Evolutionary conservation across 2,329 filamentous ascomycete genomes (phyloP).

Genomic region (Rasamsonia emersonii): DNA sequence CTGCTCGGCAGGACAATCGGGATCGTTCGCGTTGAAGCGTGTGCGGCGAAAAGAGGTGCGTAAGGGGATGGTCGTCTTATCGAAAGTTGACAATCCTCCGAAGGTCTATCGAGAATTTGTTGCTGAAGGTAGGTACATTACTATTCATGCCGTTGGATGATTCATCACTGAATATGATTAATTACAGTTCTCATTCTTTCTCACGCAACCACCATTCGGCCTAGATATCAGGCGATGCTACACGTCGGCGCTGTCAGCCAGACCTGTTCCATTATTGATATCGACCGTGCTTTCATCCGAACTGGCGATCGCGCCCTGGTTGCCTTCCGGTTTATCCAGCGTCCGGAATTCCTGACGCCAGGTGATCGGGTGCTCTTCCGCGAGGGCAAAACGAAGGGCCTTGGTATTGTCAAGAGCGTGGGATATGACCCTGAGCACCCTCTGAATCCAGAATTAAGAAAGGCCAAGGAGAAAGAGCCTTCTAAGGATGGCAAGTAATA

Average conservation of each 20-base stretch:
- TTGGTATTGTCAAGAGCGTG: slow-evolving; percentile 87
- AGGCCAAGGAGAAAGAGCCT: slow-evolving; percentile 13
- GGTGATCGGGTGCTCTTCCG: slow-evolving; percentile 88
- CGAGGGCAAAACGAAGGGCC: slow-evolving; percentile 87
- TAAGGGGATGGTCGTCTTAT: slow-evolving; percentile 95
- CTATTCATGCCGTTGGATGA: slow-evolving; percentile 1
- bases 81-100: slow-evolving; percentile 66
- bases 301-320: slow-evolving; percentile 92
- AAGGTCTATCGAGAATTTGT: slow-evolving; percentile 71
- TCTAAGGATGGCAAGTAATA: neutral
- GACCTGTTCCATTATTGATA: slow-evolving; percentile 94
- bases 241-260: slow-evolving; percentile 93
- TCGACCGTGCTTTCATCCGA: slow-evolving; percentile 89
- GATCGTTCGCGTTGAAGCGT: slow-evolving; percentile 81
- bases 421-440: slow-evolving; percentile 68
- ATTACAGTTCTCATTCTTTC: slow-evolving; percentile 74
- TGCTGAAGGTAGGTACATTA: slow-evolving; percentile 53
- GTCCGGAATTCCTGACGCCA: slow-evolving; percentile 82
- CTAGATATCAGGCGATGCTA: slow-evolving; percentile 95
- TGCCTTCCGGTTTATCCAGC: slow-evolving; percentile 87
- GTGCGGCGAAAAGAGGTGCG: slow-evolving; percentile 84
- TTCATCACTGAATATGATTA: slow-evolving; percentile 4
- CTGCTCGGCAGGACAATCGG: slow-evolving; percentile 84
- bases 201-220: slow-evolving; percentile 94
- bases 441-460: slow-evolving; percentile 31